Conservation (phyloP, 768 basidiomycete species). For the Boletus huronensis region DNA sequence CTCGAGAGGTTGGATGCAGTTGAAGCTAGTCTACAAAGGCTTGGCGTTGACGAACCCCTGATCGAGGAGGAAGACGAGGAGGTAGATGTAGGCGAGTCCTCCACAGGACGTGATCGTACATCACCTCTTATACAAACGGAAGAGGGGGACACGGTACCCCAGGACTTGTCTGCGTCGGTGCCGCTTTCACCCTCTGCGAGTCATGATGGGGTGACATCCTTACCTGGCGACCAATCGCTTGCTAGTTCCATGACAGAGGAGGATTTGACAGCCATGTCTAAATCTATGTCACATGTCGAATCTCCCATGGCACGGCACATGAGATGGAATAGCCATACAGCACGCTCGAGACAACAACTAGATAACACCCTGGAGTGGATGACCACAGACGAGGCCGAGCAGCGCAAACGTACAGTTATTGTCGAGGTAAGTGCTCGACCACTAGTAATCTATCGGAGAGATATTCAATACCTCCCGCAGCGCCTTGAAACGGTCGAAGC, state of each 20-base stretch:
- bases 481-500: slow-evolving; percentile 70
- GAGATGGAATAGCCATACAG: slow-evolving; percentile 35
- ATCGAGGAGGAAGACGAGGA: slow-evolving; percentile 51
- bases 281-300: slow-evolving; percentile 71
- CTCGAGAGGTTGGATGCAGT: slow-evolving; percentile 82
- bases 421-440: slow-evolving; percentile 54
- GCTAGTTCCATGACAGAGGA: slow-evolving; percentile 63
- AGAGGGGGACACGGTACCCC: slow-evolving; percentile 8
- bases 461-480: slow-evolving; percentile 35
- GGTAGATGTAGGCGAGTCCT: slow-evolving; percentile 62
- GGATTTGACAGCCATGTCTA: slow-evolving; percentile 70
- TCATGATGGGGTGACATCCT: slow-evolving; percentile 47
- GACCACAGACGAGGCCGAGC: slow-evolving; percentile 35
- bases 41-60: slow-evolving; percentile 56
- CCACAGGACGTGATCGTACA: slow-evolving; percentile 19
- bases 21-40: slow-evolving; percentile 71
- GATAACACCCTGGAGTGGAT: slow-evolving; percentile 45
- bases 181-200: slow-evolving; percentile 58
- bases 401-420: slow-evolving; percentile 57
- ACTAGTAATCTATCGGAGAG: background rate
- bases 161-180: slow-evolving; percentile 34
- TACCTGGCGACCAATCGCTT: slow-evolving; percentile 53
- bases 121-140: slow-evolving; percentile 32
- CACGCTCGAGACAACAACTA: slow-evolving; percentile 26
- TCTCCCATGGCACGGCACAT: slow-evolving; percentile 37